Base-by-base conservation (phyloP, 1,139 yeast genomes). In the Candida albicans region DNA sequence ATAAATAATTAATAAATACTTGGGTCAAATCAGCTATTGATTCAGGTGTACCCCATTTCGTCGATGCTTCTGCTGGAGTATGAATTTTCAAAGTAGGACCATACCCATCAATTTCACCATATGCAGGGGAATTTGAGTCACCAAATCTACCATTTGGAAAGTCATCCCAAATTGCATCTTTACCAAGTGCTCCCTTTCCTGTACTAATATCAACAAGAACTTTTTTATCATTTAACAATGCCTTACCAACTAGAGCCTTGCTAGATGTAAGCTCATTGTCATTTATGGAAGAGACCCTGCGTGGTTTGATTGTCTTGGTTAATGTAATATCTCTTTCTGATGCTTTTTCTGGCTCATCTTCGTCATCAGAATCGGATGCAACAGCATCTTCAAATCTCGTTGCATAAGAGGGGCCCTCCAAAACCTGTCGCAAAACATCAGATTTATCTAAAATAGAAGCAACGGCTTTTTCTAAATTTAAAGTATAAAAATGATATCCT, bases 101-200 rank as follows among this genome's bases (percentile, higher is more conserved):
- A 64, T 93, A 93, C 29, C 98, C 99, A 61, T 91, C 97, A 57
- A 91, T 87, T 64, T 91, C 97, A 68, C 99, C 99, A 65, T 87
- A 93, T 0, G 99, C 93, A 5, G 99, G 99, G 29, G 98, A 90
- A 54, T 95, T 77, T 0, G 98, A 89, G 65, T 95, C 97, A 65
- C 99, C 97, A 64, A 90, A 93, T 67, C 99, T 80, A 57, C 99
- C 99, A 61, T 93, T 93, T 13, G 98, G 96, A 64, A 89, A 93
- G 58, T 93, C 99, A 70, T 93, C 99, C 99, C 99, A 93, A 2
- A 95, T 88, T 8, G 96, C 97, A 63, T 88, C 95, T 52, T 91
- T 82, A 24, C 96, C 96, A 36, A 88, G 62, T 2, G 87, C 80
- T 35, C 96, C 96, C 52, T 86, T 84, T 40, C 96, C 96, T 24